Base-by-base conservation (phyloP, 768 basidiomycete species). In the Atractiella rhizophila region DNA sequence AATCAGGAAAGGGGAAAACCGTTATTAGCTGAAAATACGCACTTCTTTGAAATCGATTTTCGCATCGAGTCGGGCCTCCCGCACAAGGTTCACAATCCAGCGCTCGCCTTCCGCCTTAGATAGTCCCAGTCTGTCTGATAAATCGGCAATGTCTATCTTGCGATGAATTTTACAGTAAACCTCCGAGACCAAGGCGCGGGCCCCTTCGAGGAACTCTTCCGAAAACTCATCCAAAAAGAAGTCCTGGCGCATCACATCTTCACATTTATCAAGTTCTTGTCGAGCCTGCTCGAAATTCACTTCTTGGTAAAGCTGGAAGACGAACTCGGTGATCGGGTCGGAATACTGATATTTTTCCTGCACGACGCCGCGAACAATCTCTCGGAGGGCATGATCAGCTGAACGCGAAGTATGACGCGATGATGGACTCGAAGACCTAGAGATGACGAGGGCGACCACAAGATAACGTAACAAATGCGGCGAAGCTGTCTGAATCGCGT, bases 41-140 rank as follows among this genome's bases (percentile, higher is more conserved):
- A 79, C 83, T 66, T 88, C 83, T 60, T 86, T 83, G 21, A 96
- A 66, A 59, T 96, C 88, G 45, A 96, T 94, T 64, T 88, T 91
- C 38, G 88, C 88, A 51, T 96, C 88, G 76, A 88, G 82, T 34
- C 83, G 70, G 5, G 86, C 88, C 60, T 96, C 91, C 26, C 91
- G 73, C 53, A 96, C 91, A 46, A 96, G 76, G 64, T 96, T 94
- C 53, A 96, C 91, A 47, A 96, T 88, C 88, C 88, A 98, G 54
- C 88, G 88, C 57, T 98, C 91, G 37, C 88, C 91, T 56, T 96
- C 91, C 49, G 83, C 83, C 30, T 67, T 70, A n/a, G 78, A 74
- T 35, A 96, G 68, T 59, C 94, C 94, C 12, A 96, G 67, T 8
- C 88, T 73, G 53, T 81, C 76, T 8, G 86, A 91, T 11, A 96